Evolutionary conservation across 2,329 filamentous ascomycete genomes (phyloP).

Genomic region (Cladosporium sphaerospermum): DNA sequence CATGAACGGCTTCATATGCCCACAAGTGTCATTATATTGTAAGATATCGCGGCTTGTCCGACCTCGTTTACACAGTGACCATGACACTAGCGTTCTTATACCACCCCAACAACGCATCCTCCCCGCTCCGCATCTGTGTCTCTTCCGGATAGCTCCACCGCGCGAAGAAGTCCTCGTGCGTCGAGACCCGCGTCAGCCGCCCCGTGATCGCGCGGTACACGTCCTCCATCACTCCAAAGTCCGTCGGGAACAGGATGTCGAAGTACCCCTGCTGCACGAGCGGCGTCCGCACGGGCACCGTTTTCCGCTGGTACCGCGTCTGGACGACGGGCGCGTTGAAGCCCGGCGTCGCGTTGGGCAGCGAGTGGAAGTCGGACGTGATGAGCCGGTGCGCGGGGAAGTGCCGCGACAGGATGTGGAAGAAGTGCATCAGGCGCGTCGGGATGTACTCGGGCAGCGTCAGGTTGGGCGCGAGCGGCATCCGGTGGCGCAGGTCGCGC

Average conservation of each 20-base stretch:
- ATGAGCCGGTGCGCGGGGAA: constrained; percentile 88
- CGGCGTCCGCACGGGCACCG: constrained; percentile 83
- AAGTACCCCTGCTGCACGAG: constrained; percentile 98
- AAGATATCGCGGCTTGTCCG: too few relatives aligned
- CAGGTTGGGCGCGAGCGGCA: constrained; percentile 70
- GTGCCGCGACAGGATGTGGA: constrained; percentile 77
- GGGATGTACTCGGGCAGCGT: constrained; percentile 88
- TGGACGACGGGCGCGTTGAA: constrained; percentile 94
- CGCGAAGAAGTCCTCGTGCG: constrained; percentile 85
- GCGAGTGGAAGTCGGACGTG: constrained; percentile 80
- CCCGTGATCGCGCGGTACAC: constrained; percentile 91
- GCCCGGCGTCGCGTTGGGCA: constrained; percentile 77
- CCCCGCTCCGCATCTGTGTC: constrained; percentile 79
- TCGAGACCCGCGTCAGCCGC: constrained; percentile 76
- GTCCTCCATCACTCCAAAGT: constrained; percentile 84
- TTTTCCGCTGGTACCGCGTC: constrained; percentile 80
- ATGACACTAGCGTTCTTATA: constrained; percentile 94
- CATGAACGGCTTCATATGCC: too few relatives aligned
- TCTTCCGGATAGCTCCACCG: constrained; percentile 88
- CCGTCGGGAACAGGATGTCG: constrained; percentile 95
- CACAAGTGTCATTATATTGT: too few relatives aligned
- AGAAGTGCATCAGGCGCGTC: constrained; percentile 93
- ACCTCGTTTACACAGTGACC: constrained; percentile 60
- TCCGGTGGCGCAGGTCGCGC: constrained; percentile 54
- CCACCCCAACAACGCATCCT: constrained; percentile 88